Conservation (phyloP, 2,329 filamentous ascomycete genomes). For the Diplodia scrobiculata region DNA sequence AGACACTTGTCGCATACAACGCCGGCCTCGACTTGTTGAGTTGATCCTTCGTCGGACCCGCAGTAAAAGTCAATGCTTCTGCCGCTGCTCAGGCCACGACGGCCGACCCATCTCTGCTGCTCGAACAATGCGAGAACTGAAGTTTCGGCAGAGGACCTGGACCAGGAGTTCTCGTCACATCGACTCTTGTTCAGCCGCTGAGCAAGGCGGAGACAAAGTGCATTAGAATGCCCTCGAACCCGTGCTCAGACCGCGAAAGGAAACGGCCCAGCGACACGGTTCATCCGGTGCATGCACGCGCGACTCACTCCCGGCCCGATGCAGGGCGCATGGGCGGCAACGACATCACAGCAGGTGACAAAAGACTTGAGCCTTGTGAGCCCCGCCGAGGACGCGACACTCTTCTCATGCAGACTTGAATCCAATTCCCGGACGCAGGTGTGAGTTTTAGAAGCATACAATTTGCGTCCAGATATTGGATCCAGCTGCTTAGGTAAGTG, state of each 20-base stretch:
- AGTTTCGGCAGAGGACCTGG: not conserved
- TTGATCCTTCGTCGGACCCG: not conserved
- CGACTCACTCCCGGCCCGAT: not conserved
- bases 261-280: not conserved
- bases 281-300: not conserved
- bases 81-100: too few species aligned
- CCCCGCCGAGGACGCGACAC: too few species aligned
- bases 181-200: not conserved
- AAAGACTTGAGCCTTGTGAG: too few species aligned
- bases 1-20: not conserved
- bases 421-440: too few species aligned
- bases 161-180: not conserved
- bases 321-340: slow-evolving; percentile 2
- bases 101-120: not conserved
- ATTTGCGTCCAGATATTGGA: too few species aligned
- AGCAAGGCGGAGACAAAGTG: not conserved
- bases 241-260: not conserved
- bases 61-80: not conserved
- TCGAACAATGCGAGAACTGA: not conserved
- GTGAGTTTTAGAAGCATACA: too few species aligned
- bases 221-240: not conserved
- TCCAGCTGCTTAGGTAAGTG: too few species aligned
- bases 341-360: not conserved
- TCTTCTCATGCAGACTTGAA: too few species aligned
- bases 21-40: not conserved